These are phyloP conservation scores for Lodderomyces pseudojiufengensis DNA, from an alignment of 1,139 yeast species.

Conservation along the genomic window DNA sequence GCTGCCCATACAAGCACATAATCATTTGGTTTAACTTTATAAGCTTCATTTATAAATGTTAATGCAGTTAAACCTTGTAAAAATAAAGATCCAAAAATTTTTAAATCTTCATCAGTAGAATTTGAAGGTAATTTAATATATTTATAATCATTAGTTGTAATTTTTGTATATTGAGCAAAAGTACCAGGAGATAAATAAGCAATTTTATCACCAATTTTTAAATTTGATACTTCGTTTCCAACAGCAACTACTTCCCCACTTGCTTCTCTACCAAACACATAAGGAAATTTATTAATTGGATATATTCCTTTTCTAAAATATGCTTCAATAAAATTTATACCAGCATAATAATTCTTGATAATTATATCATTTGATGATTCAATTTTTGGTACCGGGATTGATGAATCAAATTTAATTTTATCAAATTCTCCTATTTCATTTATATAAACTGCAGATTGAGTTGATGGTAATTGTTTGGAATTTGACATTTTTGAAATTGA, in stretches of 20 bases:
- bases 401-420: constrained; percentile 44
- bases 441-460: constrained; percentile 57
- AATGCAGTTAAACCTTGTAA: constrained; percentile 79
- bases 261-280: constrained; percentile 78
- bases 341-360: constrained; percentile 69
- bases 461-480: constrained; percentile 39
- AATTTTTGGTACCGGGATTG: constrained; percentile 57
- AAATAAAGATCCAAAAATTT: constrained; percentile 56
- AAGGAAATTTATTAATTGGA: constrained; percentile 44
- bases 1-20: constrained; percentile 81
- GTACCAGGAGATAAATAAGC: constrained; percentile 51
- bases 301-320: constrained; percentile 80
- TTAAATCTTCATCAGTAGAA: constrained; percentile 43
- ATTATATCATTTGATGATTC: constrained; percentile 52
- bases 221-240: constrained; percentile 57
- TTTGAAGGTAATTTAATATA: constrained; percentile 49
- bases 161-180: constrained; percentile 70
- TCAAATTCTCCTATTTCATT: constrained; percentile 50
- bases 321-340: constrained; percentile 78
- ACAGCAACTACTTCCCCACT: constrained; percentile 68
- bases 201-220: constrained; percentile 68
- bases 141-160: constrained; percentile 23
- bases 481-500: background rate
- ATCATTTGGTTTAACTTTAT: constrained; percentile 65
- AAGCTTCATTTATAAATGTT: constrained; percentile 63